Base-by-base conservation (phyloP, 2,329 filamentous ascomycete genomes). In the Cercospora nicotianae region DNA sequence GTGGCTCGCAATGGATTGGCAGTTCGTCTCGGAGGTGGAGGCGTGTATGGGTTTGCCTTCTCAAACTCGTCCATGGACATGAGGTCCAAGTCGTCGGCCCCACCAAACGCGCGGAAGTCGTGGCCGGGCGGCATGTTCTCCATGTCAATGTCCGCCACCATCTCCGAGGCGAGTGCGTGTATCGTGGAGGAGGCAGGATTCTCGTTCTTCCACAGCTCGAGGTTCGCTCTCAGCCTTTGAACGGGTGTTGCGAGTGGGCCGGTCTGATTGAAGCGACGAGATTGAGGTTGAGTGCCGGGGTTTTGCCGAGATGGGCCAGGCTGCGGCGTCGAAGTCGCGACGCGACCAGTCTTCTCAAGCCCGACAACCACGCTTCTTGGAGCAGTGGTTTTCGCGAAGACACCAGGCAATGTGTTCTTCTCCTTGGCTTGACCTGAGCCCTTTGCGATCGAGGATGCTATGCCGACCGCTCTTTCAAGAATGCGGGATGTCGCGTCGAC, bases 21-120 rank as follows among this genome's bases (percentile, higher is more conserved):
- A 39, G 62, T 53, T 8, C 63, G 42, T 39, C 65, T 68, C 18
- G 58, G 51, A 36, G 62, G 68, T 18, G 72, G 72, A 33, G 71
- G 71, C 20, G 63, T 63, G 48, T 68, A 72, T 1, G 72, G 72
- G 58, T 74, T 64, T 6, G 69, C 68, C n/a, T 58, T 63, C 51
- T 74, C 71, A 61, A 69, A 74, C 30, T 70, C 69, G 10, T 64
- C 71, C 53, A 75, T 69, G 3, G 64, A 48, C 63, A 72, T 65
- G 39, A 74, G 65, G n/a, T 68, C 64, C 59, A 61, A 13, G 18
- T 45, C 45, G 10, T 45, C 55, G 6, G 42, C 57, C 16, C 31
- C 58, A 30, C 23, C 23, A 51, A 61, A 65, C 18, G 59, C 20
- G 58, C 48, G 26, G 30, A 68, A 59, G 58, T 33, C 48, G 45